These are phyloP conservation scores for Musa itinerans DNA, from an alignment of 176 grass and related monocot species.

Conservation along the genomic window DNA sequence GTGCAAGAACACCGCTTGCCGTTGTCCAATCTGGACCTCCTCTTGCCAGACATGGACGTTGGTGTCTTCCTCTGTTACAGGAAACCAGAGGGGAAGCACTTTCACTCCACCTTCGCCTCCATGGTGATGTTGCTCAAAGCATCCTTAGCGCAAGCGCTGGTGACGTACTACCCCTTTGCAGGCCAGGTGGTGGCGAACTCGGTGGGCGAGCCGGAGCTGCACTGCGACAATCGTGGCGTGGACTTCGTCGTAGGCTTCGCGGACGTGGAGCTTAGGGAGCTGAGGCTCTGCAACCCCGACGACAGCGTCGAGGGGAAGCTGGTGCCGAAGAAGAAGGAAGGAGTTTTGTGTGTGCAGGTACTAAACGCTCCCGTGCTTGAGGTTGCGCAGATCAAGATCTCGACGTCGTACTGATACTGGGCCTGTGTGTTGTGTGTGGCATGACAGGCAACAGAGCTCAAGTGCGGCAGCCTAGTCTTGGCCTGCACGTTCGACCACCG, in stretches of 20 bases:
- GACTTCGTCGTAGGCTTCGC: conserved; percentile 40
- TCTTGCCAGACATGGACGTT: conserved; percentile 43
- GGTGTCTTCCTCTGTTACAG: conserved; percentile 67
- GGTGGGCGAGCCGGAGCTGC: conserved; percentile 38
- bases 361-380: not conserved
- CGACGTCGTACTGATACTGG: not conserved
- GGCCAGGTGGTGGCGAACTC: conserved; percentile 39
- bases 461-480: conserved; percentile 48
- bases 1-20: conserved; percentile 42
- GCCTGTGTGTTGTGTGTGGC: not conserved
- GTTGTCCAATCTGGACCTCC: conserved; percentile 55
- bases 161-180: conserved; percentile 48
- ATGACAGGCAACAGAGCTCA: conserved; percentile 34
- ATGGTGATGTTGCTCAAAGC: conserved; percentile 30
- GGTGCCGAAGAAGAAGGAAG: conserved; percentile 53
- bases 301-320: conserved; percentile 51
- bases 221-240: conserved; percentile 54
- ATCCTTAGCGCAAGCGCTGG: conserved; percentile 37
- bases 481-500: conserved; percentile 82
- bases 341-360: conserved; percentile 50
- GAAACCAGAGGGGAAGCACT: conserved; percentile 13
- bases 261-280: conserved; percentile 32
- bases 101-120: conserved; percentile 8
- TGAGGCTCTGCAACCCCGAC: conserved; percentile 37
- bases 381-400: not conserved